These are phyloP conservation scores for Steccherinum ochraceum DNA, from an alignment of 768 basidiomycete species.

Conservation along the genomic window DNA sequence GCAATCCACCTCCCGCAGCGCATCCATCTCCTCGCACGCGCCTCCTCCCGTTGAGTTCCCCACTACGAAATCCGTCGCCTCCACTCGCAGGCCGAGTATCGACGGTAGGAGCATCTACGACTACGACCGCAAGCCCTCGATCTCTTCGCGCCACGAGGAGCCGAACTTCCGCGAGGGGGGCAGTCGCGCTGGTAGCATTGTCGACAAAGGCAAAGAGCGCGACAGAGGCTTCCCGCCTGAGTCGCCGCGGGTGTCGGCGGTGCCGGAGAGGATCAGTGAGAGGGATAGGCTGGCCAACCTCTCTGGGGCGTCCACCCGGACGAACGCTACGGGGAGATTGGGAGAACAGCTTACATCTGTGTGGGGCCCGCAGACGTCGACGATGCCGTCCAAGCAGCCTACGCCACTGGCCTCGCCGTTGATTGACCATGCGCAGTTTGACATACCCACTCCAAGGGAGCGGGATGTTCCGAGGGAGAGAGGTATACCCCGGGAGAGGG, in stretches of 20 bases:
- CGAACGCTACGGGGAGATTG: slow-evolving; percentile 17
- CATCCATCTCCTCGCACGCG: slow-evolving; percentile 1
- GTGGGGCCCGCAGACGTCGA: slow-evolving; percentile 33
- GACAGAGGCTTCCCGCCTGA: slow-evolving; percentile 19
- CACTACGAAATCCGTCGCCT: slow-evolving; percentile 1
- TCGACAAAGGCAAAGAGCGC: slow-evolving; percentile 22
- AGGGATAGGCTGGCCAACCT: slow-evolving; percentile 26
- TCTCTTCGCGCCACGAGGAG: slow-evolving; percentile 2
- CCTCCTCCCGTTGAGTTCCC: slow-evolving; percentile 7
- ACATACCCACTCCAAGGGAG: slow-evolving; percentile 2
- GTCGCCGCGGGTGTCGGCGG: slow-evolving; percentile 14
- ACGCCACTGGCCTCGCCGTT: slow-evolving; percentile 3
- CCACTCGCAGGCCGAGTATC: slow-evolving; percentile 1
- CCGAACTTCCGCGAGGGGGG: slow-evolving; percentile 5
- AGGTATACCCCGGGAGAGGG: too few relatives aligned
- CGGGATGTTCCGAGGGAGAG: too few relatives aligned
- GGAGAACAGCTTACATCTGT: slow-evolving; percentile 39
- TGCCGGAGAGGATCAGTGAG: slow-evolving; percentile 23
- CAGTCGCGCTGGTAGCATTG: slow-evolving; percentile 9
- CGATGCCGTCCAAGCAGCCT: slow-evolving; percentile 7
- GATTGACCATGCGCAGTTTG: not conserved
- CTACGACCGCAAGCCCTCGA: slow-evolving; percentile 2
- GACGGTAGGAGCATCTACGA: not conserved
- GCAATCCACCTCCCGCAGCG: slow-evolving; percentile 3
- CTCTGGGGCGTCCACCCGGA: slow-evolving; percentile 25